Base-by-base conservation (phyloP, 2,329 filamentous ascomycete species). In the Hypoxylon sp. region DNA sequence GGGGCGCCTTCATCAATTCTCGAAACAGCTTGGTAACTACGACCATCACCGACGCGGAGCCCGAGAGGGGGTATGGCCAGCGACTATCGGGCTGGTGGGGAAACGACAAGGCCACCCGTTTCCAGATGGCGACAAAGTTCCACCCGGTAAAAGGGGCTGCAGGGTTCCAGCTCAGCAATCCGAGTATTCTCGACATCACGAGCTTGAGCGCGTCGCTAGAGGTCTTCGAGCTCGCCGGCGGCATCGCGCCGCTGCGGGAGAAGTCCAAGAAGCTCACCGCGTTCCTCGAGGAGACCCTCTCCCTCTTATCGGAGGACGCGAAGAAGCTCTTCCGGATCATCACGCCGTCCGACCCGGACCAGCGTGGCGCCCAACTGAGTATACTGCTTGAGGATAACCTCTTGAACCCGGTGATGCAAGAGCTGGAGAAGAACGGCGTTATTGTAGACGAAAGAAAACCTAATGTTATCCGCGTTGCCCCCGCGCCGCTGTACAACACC, bases 1-100 rank as follows among this genome's bases (percentile, higher is more conserved):
- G 87, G 17, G 90, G 88, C 0, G 77, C 91, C 20, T 94, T 93
- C 71, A 87, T 94, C 20, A 90, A 94, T 73, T 84, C 90, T 63
- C 82, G 80, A 30, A 88, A 92, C 72, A 85, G 86, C 44, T 71
- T 74, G n/a, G 75, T 78, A 46, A 71, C 75, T 22, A 74, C 72
- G 5, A 58, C 64, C 11, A 71, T 73, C 51, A 71, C 71, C 5
- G 77, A 76, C 54, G 71, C 74, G n/a, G 68, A 70, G 41, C 72
- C 76, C 39, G 74, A 77, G 67, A 74, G 73, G 28, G 76, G 74
- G 6, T 81, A 80, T 68, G 68, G 70, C 4, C 87, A 87, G 47
- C 83, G 91, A 11, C 77, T 94, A 8, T 84, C 87, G n/a, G 91
- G 91, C 10, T 94, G 91, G 91, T 94, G 91, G 91, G 91, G 91